A percentile compares a stretch with the other conserved stretches of the same genome.
Evolutionary conservation across 2,329 filamentous ascomycete genomes (phyloP).

Genomic region (Fusarium austroafricanum): DNA sequence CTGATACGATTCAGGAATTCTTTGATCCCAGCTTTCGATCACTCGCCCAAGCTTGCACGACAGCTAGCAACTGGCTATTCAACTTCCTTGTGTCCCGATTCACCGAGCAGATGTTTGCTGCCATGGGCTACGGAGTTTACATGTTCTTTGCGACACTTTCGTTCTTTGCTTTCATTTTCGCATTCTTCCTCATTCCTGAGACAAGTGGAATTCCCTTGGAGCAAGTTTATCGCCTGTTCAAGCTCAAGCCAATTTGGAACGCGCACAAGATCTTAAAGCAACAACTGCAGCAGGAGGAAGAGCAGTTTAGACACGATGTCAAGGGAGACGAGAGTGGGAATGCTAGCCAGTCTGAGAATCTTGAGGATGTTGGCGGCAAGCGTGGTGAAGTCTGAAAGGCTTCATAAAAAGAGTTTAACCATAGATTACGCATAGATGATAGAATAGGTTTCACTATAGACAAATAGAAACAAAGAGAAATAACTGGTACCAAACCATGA

Average conservation of each 20-base stretch:
- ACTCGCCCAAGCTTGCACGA: constrained; percentile 69
- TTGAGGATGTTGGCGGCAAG: background rate
- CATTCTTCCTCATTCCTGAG: constrained; percentile 64
- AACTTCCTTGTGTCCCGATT: constrained; percentile 66
- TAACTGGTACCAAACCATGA: too few species aligned
- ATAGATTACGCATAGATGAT: background rate
- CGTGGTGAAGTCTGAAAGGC: background rate
- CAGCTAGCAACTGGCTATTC: constrained; percentile 67
- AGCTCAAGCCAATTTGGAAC: constrained; percentile 46
- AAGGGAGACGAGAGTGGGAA: constrained; percentile 27
- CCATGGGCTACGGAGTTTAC: constrained; percentile 62
- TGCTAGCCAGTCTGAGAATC: constrained; percentile 18
- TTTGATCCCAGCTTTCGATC: constrained; percentile 59
- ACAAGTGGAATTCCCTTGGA: constrained; percentile 65
- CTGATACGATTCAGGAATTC: constrained; percentile 52
- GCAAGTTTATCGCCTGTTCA: constrained; percentile 61
- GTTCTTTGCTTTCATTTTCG: constrained; percentile 59
- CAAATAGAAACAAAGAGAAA: too few species aligned
- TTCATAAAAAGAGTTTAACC: background rate
- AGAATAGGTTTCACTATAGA: background rate
- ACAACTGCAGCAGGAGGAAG: constrained; percentile 32
- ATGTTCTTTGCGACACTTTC: constrained; percentile 66
- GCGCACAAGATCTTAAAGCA: constrained; percentile 38
- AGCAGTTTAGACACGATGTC: constrained; percentile 39
- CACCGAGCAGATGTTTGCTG: constrained; percentile 54